Percentiles rank a stretch among this genome's conserved stretches.
phyloP scores from a whole-genome alignment of 202 grass and related monocot species.

The Elaeis oleifera region DNA sequence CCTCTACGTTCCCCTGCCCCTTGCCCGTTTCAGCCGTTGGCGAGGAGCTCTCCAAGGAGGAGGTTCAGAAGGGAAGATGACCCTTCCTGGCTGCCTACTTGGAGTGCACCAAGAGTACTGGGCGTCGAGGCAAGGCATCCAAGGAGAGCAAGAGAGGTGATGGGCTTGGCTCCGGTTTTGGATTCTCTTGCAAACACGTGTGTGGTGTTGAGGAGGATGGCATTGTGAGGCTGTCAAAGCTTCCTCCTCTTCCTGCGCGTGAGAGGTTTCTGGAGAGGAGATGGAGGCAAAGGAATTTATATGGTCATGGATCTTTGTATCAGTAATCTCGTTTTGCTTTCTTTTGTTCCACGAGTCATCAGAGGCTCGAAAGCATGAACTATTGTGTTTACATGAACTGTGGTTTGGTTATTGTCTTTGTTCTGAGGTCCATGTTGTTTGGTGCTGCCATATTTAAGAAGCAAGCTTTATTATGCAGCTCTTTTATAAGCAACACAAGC shows the following conservation, averaged over 20 bases:
- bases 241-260: background rate
- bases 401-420: too few species aligned
- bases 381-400: too few species aligned
- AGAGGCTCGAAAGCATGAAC: too few species aligned
- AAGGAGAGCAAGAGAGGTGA: background rate
- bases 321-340: background rate
- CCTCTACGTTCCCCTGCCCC: background rate
- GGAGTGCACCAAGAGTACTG: background rate
- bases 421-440: too few species aligned
- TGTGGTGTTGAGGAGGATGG: background rate
- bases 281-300: background rate
- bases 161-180: background rate
- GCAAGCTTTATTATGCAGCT: too few species aligned
- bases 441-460: too few species aligned
- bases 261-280: constrained; percentile 1
- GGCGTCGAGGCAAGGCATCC: background rate
- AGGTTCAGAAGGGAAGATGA: constrained; percentile 1
- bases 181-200: background rate
- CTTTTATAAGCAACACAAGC: too few species aligned
- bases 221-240: background rate
- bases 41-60: background rate
- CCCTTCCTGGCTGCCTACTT: constrained; percentile 1
- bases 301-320: background rate
- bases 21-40: background rate
- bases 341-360: too few species aligned